Evolutionary conservation across 2,329 filamentous ascomycete species (phyloP).

Genomic region (Cercospora zeae-maydis): DNA sequence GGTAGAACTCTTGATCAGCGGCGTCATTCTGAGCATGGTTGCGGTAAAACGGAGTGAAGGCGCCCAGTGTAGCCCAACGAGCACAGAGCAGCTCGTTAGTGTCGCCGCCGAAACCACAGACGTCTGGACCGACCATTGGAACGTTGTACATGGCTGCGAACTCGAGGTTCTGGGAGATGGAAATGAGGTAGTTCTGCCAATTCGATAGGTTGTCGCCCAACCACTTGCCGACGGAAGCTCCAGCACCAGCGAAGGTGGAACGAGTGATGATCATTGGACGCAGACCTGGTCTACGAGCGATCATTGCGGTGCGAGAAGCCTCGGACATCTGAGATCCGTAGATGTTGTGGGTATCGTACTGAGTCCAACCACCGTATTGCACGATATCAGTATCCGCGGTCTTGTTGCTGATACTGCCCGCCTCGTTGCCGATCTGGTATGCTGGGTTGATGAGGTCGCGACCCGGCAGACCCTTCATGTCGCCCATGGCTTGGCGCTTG

Average conservation of each 20-base stretch:
- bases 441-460: conserved; percentile 62
- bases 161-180: conserved; percentile 44
- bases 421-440: conserved; percentile 63
- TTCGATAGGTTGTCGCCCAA: conserved; percentile 53
- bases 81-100: conserved; percentile 67
- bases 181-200: conserved; percentile 46
- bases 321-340: conserved; percentile 74
- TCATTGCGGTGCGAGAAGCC: conserved; percentile 63
- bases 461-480: conserved; percentile 54
- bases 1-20: conserved; percentile 69
- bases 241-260: conserved; percentile 71
- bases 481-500: conserved; percentile 25
- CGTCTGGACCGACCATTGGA: conserved; percentile 55
- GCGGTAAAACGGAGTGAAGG: conserved; percentile 72
- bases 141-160: conserved; percentile 49
- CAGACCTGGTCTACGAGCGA: conserved; percentile 57
- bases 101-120: conserved; percentile 70
- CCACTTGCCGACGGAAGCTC: conserved; percentile 58
- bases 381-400: conserved; percentile 65
- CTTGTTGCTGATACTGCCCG: conserved; percentile 42
- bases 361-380: conserved; percentile 62
- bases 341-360: conserved; percentile 75
- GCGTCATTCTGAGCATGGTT: conserved; percentile 61
- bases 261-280: conserved; percentile 72
- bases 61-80: conserved; percentile 70